Evolutionary conservation across 768 basidiomycete species (phyloP).

Genomic region (Suillus sp.): DNA sequence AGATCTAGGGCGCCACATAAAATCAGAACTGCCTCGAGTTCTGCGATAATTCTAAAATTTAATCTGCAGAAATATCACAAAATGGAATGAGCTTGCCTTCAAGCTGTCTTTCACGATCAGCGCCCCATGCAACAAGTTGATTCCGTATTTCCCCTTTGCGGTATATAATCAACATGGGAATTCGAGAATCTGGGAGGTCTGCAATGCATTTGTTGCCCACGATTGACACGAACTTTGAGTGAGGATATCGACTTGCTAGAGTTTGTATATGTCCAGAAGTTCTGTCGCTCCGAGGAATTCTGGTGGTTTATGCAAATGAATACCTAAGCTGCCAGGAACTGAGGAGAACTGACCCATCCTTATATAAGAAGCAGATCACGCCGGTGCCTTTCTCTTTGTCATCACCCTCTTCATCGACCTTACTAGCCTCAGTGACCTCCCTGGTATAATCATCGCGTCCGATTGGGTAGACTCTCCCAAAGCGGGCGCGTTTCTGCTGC

Average conservation of each 20-base stretch:
- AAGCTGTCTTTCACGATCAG: constrained; percentile 70
- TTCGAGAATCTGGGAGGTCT: constrained; percentile 88
- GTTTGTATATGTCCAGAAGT: constrained; percentile 67
- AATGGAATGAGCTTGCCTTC: constrained; percentile 57
- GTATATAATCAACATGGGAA: constrained; percentile 93
- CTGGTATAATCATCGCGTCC: constrained; percentile 91
- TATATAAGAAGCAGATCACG: constrained; percentile 93
- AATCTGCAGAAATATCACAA: constrained; percentile 9
- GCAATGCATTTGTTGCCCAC: constrained; percentile 94
- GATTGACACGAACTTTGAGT: constrained; percentile 95
- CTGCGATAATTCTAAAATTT: constrained; percentile 36
- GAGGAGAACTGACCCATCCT: constrained; percentile 74
- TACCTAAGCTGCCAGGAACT: not conserved
- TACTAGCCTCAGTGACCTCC: constrained; percentile 94
- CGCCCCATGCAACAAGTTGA: constrained; percentile 85
- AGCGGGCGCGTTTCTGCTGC: constrained; percentile 63
- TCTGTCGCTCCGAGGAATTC: constrained; percentile 80
- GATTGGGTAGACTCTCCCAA: constrained; percentile 87
- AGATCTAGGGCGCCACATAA: constrained; percentile 66
- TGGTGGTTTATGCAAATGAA: constrained; percentile 33
- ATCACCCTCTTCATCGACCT: constrained; percentile 63
- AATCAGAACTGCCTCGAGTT: constrained; percentile 71
- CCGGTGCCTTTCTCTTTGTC: constrained; percentile 78
- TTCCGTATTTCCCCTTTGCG: constrained; percentile 88
- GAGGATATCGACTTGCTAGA: constrained; percentile 82